phyloP scores from a whole-genome alignment of 495 filamentous ascomycete species.

The Oidiodendron maius region DNA sequence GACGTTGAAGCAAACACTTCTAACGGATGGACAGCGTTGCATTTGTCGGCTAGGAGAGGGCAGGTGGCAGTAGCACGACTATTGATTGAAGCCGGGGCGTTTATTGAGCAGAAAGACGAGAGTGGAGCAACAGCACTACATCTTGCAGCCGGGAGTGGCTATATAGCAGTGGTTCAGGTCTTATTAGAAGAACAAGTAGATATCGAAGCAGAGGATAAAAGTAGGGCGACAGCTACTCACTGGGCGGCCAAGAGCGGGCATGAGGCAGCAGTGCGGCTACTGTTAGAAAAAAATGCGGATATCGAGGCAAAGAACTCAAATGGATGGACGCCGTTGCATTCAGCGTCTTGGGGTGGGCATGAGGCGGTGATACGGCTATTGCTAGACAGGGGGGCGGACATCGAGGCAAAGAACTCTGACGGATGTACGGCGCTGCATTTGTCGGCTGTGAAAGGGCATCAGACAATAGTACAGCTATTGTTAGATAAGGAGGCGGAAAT shows the following conservation, averaged over 20 bases:
- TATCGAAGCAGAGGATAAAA: background rate
- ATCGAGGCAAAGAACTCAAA: no score
- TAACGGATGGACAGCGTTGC: constrained; percentile 8
- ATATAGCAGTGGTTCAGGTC: constrained; percentile 10
- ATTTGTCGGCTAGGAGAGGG: background rate
- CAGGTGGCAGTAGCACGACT: background rate
- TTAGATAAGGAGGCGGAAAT: constrained; percentile 11
- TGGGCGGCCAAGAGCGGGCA: background rate
- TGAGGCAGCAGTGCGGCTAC: constrained; percentile 4
- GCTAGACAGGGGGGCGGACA: no score
- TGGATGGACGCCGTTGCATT: no score
- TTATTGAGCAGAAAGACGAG: background rate
- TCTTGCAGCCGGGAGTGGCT: background rate
- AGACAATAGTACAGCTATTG: constrained; percentile 12
- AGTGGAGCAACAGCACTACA: background rate
- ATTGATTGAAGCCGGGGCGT: background rate
- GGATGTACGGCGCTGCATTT: no score
- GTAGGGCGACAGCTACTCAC: constrained; percentile 1
- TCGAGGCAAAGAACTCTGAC: no score
- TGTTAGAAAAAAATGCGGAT: no score
- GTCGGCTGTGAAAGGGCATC: no score
- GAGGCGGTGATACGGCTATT: no score
- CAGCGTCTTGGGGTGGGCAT: no score
- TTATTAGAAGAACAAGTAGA: constrained; percentile 8
- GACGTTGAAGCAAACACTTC: constrained; percentile 1